Base-by-base conservation (phyloP, 768 basidiomycete genomes). In the Boletus rubescentipes region DNA sequence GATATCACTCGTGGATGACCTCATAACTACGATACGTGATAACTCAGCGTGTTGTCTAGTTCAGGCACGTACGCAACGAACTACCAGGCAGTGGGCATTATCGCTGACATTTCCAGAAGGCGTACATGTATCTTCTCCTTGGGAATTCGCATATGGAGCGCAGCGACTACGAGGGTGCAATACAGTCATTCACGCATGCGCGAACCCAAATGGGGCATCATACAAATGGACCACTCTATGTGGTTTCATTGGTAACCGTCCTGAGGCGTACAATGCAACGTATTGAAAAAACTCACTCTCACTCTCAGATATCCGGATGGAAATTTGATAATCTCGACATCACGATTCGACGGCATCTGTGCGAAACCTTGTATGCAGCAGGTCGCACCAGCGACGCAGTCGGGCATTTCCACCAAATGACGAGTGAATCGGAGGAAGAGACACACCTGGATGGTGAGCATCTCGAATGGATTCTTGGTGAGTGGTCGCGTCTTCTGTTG, bases 91-190 rank as follows among this genome's bases (percentile, higher is more conserved):
- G n/a, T 3, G 15, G 7, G 11, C 8, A 9, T 44, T 2, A 14
- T 16, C 11, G 10, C 4, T 39, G 10, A 42, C 26, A 40, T 30
- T 30, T 30, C n/a, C 14, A 15, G 1, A 5, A 59, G 59, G 57
- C 58, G 18, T 36, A 45, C 23, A 59, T 59, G 58, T 14, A 51
- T 15, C 37, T 58, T 38, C 41, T 54, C 2, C 36, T 57, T 26
- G 59, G 56, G 9, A 36, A 40, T 12, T 43, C 18, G 5, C 5
- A 1, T 0, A 15, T 54, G 46, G 31, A 58, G 9, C 14, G 15
- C 12, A 36, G 40, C 1, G 10, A 49, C 38, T 32, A 40, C 10
- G 38, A 40, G 8, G 29, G 15, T 21, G 48, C 48, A 2, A 40
- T 49, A 31, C 9, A 49, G 10, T 49, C 36, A 20, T 40, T 39